Base-by-base conservation (phyloP, 495 filamentous ascomycete species). In the Aspergillus affinis region DNA sequence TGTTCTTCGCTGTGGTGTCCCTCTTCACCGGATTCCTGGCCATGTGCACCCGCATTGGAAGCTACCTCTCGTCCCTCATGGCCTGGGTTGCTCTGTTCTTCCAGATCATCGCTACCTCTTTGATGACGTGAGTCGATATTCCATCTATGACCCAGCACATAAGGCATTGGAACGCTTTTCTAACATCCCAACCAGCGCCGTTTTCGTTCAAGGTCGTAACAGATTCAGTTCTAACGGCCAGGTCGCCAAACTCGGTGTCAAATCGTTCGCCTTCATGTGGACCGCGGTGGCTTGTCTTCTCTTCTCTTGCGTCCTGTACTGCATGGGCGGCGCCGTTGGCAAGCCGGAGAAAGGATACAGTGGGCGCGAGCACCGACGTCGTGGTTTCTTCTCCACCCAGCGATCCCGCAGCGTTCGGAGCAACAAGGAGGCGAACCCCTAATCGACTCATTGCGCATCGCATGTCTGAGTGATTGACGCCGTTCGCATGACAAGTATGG, bases 221-320 rank as follows among this genome's bases (percentile, higher is more conserved):
- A 78, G 75, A 18, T 95, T 96, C 78, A 75, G 74, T 29, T 57
- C 65, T 36, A 82, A 78, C 58, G 82, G 81, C 64, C 82, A 86
- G 48, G 54, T 60, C 41, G 84, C 92, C 21, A 71, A 64, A 8
- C 71, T 97, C 6, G 92, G 92, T 26, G 63, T 72, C 17, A 90
- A 91, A 61, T 86, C 89, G 7, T 93, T 90, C 64, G 92, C 84
- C 27, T 96, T 96, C 76, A 91, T 88, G 75, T 97, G 92, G 92
- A 87, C 87, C 3, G 82, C 90, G 5, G 84, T 87, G 66, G 84
- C 80, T 1, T 86, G 84, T 50, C 81, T 90, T 51, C 75, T 93
- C 60, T 73, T 96, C 54, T 84, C 90, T 17, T 88, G 85, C 13
- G 52, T 92, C 26, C 69, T 92, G 18, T 90, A 93, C 77, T 93